Evolutionary conservation across 2,329 filamentous ascomycete genomes (phyloP).

Genomic region (Akanthomyces muscarius): DNA sequence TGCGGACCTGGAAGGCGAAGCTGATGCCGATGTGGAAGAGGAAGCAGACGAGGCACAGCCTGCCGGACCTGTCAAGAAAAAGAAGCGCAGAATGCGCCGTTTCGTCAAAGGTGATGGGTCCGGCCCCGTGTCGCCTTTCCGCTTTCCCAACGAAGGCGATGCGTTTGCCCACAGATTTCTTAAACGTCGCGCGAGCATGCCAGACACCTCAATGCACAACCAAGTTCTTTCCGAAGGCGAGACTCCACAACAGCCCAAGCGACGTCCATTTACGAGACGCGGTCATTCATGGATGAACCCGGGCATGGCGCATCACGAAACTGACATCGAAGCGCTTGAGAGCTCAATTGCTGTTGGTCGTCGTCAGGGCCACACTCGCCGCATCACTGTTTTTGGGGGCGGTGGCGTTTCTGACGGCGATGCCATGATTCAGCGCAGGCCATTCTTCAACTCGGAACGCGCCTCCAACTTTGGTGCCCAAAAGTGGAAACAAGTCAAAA

Average conservation of each 20-base stretch:
- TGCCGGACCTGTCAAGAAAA: constrained; percentile 43
- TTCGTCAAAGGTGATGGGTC: constrained; percentile 54
- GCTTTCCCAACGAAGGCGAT: constrained; percentile 40
- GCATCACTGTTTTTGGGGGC: constrained; percentile 62
- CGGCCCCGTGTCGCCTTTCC: constrained; percentile 61
- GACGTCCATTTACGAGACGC: constrained; percentile 52
- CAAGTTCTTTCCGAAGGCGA: constrained; percentile 73
- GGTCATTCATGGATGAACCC: constrained; percentile 56
- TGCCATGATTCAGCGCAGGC: constrained; percentile 51
- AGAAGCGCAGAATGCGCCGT: constrained; percentile 60
- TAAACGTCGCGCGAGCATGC: constrained; percentile 62
- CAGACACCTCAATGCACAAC: constrained; percentile 53
- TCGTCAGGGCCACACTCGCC: constrained; percentile 59
- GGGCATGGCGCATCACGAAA: constrained; percentile 43
- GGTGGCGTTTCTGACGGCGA: constrained; percentile 63
- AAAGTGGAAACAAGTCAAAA: constrained; percentile 91
- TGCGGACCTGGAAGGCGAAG: constrained; percentile 48
- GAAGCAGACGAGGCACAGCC: constrained; percentile 70
- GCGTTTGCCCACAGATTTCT: constrained; percentile 48
- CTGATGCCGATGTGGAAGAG: constrained; percentile 72
- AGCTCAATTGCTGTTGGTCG: constrained; percentile 44
- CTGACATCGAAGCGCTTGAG: constrained; percentile 50
- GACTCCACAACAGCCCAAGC: constrained; percentile 57
- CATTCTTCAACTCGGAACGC: constrained; percentile 61
- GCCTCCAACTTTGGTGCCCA: constrained; percentile 72